These are phyloP conservation scores for Tetraselmis striata DNA, from an alignment of 139 green algal genomes.

Conservation along the genomic window DNA sequence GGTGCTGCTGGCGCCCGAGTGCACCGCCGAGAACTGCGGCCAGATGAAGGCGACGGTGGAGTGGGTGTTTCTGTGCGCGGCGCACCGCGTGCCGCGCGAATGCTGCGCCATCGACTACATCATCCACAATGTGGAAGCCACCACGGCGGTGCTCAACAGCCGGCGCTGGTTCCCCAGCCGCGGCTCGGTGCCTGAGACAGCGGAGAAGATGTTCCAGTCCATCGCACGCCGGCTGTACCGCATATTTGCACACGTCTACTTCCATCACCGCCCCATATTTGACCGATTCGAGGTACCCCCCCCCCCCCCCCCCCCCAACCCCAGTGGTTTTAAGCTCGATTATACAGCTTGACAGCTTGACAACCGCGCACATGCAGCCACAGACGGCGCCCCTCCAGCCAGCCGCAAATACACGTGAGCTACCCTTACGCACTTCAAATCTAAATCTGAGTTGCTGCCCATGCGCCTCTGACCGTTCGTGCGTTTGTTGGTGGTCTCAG, in stretches of 20 bases:
- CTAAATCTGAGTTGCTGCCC: too few species aligned
- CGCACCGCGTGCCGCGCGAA: background rate
- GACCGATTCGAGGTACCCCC: background rate
- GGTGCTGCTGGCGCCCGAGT: background rate
- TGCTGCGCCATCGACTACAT: constrained; percentile 6
- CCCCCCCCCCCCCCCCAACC: too few species aligned
- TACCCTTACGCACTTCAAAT: too few species aligned
- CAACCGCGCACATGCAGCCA: too few species aligned
- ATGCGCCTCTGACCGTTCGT: too few species aligned
- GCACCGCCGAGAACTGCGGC: constrained; percentile 1
- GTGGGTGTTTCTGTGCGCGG: constrained; percentile 2
- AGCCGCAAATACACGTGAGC: too few species aligned
- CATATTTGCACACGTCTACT: constrained; percentile 2
- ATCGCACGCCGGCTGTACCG: constrained; percentile 1
- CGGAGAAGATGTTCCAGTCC: constrained; percentile 4
- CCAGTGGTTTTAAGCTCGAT: background rate
- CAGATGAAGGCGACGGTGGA: constrained; percentile 3
- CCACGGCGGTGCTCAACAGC: background rate
- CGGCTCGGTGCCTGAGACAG: background rate
- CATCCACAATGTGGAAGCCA: background rate
- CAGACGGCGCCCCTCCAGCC: too few species aligned
- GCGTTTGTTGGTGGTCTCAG: too few species aligned
- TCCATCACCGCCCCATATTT: constrained; percentile 1
- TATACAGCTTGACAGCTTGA: too few species aligned
- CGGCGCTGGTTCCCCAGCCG: background rate